Percentiles rank a stretch among this genome's conserved stretches.
Conservation (phyloP, 225 moss, liverwort and hornwort genomes). For the Sphagnum tenellum region DNA sequence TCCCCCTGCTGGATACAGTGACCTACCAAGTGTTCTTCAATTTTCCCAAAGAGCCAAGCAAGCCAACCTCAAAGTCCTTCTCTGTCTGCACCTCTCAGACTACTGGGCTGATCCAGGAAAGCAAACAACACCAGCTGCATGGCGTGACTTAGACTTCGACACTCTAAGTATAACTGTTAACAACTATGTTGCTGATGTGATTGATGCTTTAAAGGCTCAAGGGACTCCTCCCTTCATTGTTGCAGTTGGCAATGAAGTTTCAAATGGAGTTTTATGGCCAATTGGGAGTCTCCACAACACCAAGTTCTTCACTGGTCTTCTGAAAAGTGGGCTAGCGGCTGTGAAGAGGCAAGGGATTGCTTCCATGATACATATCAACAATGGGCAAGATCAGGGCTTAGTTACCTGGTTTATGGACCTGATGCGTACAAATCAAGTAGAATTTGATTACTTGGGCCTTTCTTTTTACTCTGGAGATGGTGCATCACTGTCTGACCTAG, state of each 20-base stretch:
- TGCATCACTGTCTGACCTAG: constrained; percentile 17
- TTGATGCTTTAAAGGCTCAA: constrained; percentile 28
- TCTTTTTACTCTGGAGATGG: constrained; percentile 38
- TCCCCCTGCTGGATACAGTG: constrained; percentile 41
- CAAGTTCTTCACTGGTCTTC: constrained; percentile 22
- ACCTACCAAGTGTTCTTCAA: constrained; percentile 33
- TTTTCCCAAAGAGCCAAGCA: constrained; percentile 35
- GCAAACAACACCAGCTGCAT: constrained; percentile 42
- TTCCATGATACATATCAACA: constrained; percentile 54
- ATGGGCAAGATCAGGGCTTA: constrained; percentile 39
- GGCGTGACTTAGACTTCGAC: constrained; percentile 26
- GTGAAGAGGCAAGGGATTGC: constrained; percentile 34
- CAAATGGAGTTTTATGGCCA: constrained; percentile 48
- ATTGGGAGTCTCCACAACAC: constrained; percentile 22
- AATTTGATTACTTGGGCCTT: constrained; percentile 40
- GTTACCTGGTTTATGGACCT: constrained; percentile 54
- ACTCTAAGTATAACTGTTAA: constrained; percentile 23
- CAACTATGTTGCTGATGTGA: constrained; percentile 16
- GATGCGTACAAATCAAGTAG: constrained; percentile 25
- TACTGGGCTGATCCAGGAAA: constrained; percentile 54
- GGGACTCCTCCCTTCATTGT: constrained; percentile 45
- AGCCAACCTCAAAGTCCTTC: constrained; percentile 34
- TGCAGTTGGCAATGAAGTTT: constrained; percentile 44
- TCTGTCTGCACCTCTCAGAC: constrained; percentile 50
- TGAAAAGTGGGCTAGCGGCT: constrained; percentile 25